A percentile compares a stretch with the other conserved stretches of the same genome.
Conservation (phyloP, 192 early-diverging fungal genomes). For the Linnemannia exigua region DNA sequence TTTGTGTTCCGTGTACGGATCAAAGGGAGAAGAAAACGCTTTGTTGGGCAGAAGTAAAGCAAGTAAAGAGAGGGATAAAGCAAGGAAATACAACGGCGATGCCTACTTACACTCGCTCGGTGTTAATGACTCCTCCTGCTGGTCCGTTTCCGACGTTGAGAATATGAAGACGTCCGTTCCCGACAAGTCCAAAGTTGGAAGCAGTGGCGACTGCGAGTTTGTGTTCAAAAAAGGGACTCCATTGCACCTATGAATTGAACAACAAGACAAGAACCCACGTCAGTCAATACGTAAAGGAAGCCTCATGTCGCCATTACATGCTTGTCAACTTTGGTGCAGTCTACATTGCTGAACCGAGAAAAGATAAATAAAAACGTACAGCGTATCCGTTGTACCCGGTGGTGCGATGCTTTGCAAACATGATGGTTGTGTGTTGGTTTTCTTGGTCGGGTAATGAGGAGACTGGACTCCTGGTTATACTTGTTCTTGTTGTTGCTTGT, state of each 20-base stretch:
- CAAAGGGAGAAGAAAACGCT: slow-evolving; percentile 2
- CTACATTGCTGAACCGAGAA: not conserved
- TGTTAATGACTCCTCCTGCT: slow-evolving; percentile 49
- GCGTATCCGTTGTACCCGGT: slow-evolving; percentile 91
- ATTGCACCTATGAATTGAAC: slow-evolving; percentile 74
- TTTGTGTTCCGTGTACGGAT: not conserved
- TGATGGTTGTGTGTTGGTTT: slow-evolving; percentile 24
- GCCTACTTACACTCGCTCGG: slow-evolving; percentile 76
- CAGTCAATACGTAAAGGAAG: not conserved
- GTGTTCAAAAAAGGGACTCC: slow-evolving; percentile 94
- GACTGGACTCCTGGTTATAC: not conserved
- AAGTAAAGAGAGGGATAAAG: not conserved
- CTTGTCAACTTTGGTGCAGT: not conserved
- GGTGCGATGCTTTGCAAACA: slow-evolving; percentile 78
- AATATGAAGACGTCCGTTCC: slow-evolving; percentile 92
- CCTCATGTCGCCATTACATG: not conserved
- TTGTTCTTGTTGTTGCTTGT: not conserved
- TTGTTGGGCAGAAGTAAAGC: not conserved
- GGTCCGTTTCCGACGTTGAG: slow-evolving; percentile 67
- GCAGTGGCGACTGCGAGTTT: slow-evolving; percentile 89
- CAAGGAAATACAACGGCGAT: not conserved
- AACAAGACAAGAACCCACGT: not conserved
- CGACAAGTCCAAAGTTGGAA: slow-evolving; percentile 97
- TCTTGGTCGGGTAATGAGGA: not conserved
- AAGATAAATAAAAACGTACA: slow-evolving; percentile 62